Base-by-base conservation (phyloP, 345 rosid genomes). In the Camelina hispida region DNA sequence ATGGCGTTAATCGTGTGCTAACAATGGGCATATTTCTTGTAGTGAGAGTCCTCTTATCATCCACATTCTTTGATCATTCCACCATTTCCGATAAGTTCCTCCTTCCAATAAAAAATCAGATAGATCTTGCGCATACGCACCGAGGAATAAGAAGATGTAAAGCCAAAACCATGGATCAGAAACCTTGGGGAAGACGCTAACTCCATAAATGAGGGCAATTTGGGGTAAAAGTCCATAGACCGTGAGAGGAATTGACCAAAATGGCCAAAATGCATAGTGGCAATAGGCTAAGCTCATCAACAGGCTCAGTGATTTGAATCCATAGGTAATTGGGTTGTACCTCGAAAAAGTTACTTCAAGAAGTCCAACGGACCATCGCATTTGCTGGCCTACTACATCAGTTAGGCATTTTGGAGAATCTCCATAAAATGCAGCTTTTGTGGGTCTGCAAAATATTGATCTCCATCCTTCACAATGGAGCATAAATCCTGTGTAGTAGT, bases 381-480 rank as follows among this genome's bases (percentile, higher is more conserved):
- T 85, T 22, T 60, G 66, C 66, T 90, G 93, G 60, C 68, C 68
- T 17, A 87, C 43, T 20, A 53, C 1, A 61, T 87, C 98, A 9
- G 76, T 4, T 38, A 89, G 82, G 28, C 52, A 59, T 9, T 76
- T 80, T 1, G 97, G 97, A 0, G 81, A 79, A 23, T 85, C 85
- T 25, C 93, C 98, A 6, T 75, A 57, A 69, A 90, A 93, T 5
- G 98, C 90, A 4, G 85, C 62, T 74, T 83, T 82, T 3, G 75
- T 59, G 0, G 96, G 96, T 54, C 84, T 47, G 74, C 93, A 90
- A 52, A 87, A 88, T 0, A 81, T 6, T 2, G 93, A 76, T 62
- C 69, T 83, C 98, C 96, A 93, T 9, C 91, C 94, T 52, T 88
- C 90, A 68, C 96, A 87, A 0, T 87, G 84, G 18, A 90, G 78